phyloP scores from a whole-genome alignment of 2,329 filamentous ascomycete species.

The Tympanopsis confertula region DNA sequence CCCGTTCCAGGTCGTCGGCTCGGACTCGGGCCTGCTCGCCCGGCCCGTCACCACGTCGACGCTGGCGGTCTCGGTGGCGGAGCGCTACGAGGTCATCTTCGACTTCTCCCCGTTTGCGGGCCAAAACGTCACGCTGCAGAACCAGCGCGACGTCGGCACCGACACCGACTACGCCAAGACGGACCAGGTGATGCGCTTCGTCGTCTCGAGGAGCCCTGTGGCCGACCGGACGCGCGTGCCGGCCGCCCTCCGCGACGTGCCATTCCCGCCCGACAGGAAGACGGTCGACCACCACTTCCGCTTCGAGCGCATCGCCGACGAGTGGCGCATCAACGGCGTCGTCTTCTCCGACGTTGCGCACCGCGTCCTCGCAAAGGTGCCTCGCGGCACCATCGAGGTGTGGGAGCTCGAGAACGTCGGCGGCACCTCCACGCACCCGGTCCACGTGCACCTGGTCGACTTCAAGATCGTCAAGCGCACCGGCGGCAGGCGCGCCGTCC shows the following conservation, averaged over 20 bases:
- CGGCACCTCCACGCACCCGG: conserved; percentile 38
- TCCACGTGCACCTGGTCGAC: conserved; percentile 48
- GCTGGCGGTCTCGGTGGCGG: conserved; percentile 38
- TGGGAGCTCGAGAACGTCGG: conserved; percentile 37
- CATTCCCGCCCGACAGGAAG: conserved; percentile 21
- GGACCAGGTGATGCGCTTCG: conserved; percentile 38
- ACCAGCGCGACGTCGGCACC: conserved; percentile 25
- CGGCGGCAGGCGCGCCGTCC: conserved; percentile 27
- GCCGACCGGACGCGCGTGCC: conserved; percentile 23
- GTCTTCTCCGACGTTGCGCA: conserved; percentile 31
- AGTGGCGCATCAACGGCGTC: conserved; percentile 40
- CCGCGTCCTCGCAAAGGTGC: conserved; percentile 33
- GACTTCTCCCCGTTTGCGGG: conserved; percentile 37
- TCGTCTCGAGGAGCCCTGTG: conserved; percentile 25
- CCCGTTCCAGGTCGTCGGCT: conserved; percentile 39
- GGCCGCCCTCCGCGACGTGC: conserved; percentile 18
- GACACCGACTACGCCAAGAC: conserved; percentile 38
- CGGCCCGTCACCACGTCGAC: conserved; percentile 26
- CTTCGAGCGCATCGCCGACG: conserved; percentile 28
- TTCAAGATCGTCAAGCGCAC: conserved; percentile 38
- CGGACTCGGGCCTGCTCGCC: conserved; percentile 37
- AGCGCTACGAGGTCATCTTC: conserved; percentile 44
- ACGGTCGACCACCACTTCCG: conserved; percentile 29
- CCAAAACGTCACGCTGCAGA: conserved; percentile 32
- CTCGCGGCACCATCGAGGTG: conserved; percentile 31